phyloP scores from a whole-genome alignment of 2,329 filamentous ascomycete genomes.

The Fusarium lyarnte region DNA sequence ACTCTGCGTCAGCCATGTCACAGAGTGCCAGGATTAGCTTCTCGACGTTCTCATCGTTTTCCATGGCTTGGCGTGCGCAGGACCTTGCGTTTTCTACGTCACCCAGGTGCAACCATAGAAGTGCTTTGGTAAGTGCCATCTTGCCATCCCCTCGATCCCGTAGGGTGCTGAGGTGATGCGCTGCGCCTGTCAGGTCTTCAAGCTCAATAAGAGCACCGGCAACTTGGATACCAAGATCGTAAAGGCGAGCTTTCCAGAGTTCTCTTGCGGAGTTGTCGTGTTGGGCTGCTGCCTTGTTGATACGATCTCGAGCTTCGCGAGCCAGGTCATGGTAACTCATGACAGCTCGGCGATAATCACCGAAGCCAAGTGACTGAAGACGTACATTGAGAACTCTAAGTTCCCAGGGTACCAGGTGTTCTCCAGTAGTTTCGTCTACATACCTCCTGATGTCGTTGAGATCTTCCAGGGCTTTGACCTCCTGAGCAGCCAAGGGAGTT shows the following conservation, averaged over 20 bases:
- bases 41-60: conserved; percentile 49
- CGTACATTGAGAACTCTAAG: conserved; percentile 84
- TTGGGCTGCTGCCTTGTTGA: conserved; percentile 57
- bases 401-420: conserved; percentile 85
- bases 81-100: conserved; percentile 74
- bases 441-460: conserved; percentile 66
- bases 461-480: conserved; percentile 71
- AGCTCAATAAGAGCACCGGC: conserved; percentile 80
- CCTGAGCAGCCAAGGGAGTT: conserved; percentile 73
- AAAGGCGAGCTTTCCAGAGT: conserved; percentile 77
- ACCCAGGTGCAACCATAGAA: conserved; percentile 83
- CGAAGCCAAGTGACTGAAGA: conserved; percentile 85
- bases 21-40: conserved; percentile 73
- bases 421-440: conserved; percentile 61
- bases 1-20: conserved; percentile 81
- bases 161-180: conserved; percentile 74
- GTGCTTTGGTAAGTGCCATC: conserved; percentile 61
- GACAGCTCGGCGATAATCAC: conserved; percentile 83
- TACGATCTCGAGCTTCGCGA: conserved; percentile 74
- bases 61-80: conserved; percentile 54
- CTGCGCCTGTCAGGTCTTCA: conserved; percentile 85
- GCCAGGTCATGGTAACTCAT: conserved; percentile 92
- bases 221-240: conserved; percentile 77
- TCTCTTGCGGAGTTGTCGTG: conserved; percentile 65
- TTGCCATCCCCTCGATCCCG: conserved; percentile 51